Percentiles rank a stretch among this genome's conserved stretches.
These are phyloP conservation scores for Blastocystis sp. DNA, from an alignment of 352 stramenopile species.

Conservation along the genomic window DNA sequence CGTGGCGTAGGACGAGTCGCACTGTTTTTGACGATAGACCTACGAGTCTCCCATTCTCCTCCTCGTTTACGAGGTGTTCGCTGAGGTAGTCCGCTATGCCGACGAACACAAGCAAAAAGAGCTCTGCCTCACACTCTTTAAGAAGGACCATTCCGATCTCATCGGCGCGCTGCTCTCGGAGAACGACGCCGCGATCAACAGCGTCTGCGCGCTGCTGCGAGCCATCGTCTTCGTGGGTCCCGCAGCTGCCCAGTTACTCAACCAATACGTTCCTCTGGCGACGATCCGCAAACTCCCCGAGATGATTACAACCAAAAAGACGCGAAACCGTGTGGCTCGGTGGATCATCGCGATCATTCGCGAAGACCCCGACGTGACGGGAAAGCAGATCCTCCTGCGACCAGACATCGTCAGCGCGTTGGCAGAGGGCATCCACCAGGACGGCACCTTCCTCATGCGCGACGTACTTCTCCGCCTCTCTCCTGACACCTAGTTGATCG, in stretches of 20 bases:
- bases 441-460: background rate
- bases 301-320: conserved; percentile 9
- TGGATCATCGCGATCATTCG: conserved; percentile 43
- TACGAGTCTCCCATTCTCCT: background rate
- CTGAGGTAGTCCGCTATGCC: conserved; percentile 11
- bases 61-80: conserved; percentile 8
- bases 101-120: conserved; percentile 45
- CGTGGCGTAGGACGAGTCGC: background rate
- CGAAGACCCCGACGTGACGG: conserved; percentile 20
- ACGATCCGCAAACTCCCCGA: background rate
- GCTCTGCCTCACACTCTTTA: conserved; percentile 47
- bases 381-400: conserved; percentile 36
- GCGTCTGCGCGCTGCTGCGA: background rate
- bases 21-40: background rate
- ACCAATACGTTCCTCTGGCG: conserved; percentile 8
- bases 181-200: conserved; percentile 30
- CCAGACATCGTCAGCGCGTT: conserved; percentile 12
- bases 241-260: conserved; percentile 29
- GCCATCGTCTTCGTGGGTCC: conserved; percentile 1
- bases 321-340: background rate
- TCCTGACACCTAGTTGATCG: background rate
- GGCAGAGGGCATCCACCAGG: background rate
- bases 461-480: background rate
- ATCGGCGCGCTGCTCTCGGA: conserved; percentile 1
- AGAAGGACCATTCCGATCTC: conserved; percentile 41